These are phyloP conservation scores for Dryas octopetala DNA, from an alignment of 306 rosid genomes.

Conservation along the genomic window DNA sequence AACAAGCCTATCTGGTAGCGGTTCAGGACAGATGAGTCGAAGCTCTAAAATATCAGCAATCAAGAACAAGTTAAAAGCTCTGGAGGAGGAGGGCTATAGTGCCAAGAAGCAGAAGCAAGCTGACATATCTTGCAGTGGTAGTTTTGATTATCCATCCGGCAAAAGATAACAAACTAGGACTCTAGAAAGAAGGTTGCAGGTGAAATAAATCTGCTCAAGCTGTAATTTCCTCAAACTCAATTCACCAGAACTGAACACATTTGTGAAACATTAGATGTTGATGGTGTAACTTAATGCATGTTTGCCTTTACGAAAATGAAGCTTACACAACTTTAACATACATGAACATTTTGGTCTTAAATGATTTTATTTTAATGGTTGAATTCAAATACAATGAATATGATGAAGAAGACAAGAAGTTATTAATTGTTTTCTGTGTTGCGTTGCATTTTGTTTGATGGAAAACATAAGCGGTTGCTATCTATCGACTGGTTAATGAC, in stretches of 20 bases:
- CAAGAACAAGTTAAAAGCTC: constrained; percentile 79
- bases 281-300: background rate
- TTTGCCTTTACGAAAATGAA: background rate
- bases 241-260: background rate
- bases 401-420: too few relatives aligned
- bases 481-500: too few relatives aligned
- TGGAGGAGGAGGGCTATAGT: constrained; percentile 69
- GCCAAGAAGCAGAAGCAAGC: constrained; percentile 74
- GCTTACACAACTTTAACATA: background rate
- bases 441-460: too few relatives aligned
- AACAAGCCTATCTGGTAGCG: constrained; percentile 41
- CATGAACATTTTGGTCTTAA: background rate
- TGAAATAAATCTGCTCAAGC: background rate
- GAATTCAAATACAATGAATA: too few relatives aligned
- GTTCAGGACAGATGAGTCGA: constrained; percentile 58
- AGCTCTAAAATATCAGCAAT: constrained; percentile 88
- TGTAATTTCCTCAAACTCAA: background rate
- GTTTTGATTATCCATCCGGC: background rate
- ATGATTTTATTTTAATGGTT: too few relatives aligned
- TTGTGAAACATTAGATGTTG: background rate
- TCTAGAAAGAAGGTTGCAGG: background rate
- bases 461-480: too few relatives aligned
- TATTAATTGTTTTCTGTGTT: too few relatives aligned
- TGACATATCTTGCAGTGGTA: constrained; percentile 37
- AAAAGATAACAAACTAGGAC: constrained; percentile 6